A percentile compares a stretch with the other conserved stretches of the same genome.
Evolutionary conservation across 2,329 filamentous ascomycete genomes (phyloP).

Genomic region (Orbilia javanica): DNA sequence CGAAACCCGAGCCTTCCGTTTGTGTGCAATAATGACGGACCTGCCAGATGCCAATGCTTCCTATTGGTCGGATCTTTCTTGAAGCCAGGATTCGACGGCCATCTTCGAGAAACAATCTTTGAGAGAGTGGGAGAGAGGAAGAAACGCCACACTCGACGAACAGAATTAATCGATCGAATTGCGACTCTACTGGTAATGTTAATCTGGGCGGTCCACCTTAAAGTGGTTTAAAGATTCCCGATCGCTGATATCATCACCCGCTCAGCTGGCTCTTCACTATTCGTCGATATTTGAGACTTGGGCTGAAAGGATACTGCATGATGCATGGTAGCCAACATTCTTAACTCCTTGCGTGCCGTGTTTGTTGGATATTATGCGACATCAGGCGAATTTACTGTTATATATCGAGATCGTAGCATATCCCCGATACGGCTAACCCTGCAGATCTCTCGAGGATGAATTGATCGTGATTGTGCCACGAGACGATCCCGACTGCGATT

Average conservation of each 20-base stretch:
- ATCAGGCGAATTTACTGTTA: conserved; percentile 6
- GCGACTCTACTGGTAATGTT: background rate
- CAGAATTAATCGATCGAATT: no score
- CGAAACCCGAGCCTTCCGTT: conserved; percentile 36
- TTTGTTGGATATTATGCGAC: background rate
- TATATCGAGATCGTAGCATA: background rate
- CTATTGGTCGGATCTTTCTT: conserved; percentile 24
- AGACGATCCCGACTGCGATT: conserved; percentile 14
- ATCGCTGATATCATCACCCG: background rate
- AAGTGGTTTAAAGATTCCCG: background rate
- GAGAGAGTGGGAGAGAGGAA: background rate
- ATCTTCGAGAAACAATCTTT: background rate
- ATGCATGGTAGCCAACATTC: conserved; percentile 26
- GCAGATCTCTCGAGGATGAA: conserved; percentile 14
- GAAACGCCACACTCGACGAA: background rate
- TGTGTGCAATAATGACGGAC: conserved; percentile 13
- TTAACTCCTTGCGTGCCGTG: conserved; percentile 34
- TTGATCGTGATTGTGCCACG: conserved; percentile 14
- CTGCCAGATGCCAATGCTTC: conserved; percentile 42
- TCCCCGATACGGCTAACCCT: conserved; percentile 11
- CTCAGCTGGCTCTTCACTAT: background rate
- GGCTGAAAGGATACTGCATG: conserved; percentile 16
- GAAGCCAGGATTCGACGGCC: conserved; percentile 4
- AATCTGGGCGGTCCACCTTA: background rate
- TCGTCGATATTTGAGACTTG: conserved; percentile 14